Percentiles rank a stretch among this genome's conserved stretches.
phyloP scores from a whole-genome alignment of 2,329 filamentous ascomycete genomes.

The Arthrinium puccinioides region DNA sequence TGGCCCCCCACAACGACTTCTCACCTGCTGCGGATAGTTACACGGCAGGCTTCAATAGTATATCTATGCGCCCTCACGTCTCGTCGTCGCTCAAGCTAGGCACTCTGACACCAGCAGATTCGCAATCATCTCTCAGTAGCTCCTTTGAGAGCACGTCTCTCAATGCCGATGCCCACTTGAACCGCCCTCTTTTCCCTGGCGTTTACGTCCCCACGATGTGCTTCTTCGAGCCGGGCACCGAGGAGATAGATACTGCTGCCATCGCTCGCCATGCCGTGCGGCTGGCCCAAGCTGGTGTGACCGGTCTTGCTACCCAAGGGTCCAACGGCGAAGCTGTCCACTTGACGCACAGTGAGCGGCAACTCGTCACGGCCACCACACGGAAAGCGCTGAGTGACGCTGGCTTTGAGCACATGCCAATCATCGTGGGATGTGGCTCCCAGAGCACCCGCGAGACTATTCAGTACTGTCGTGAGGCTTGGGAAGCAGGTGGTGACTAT shows the following conservation, averaged over 20 bases:
- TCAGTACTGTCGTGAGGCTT: slow-evolving; percentile 61
- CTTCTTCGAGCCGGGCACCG: slow-evolving; percentile 60
- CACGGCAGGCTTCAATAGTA: slow-evolving; percentile 17
- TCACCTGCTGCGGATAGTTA: slow-evolving; percentile 27
- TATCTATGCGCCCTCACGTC: slow-evolving; percentile 16
- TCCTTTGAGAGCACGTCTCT: slow-evolving; percentile 22
- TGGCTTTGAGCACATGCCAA: slow-evolving; percentile 57
- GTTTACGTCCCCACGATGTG: slow-evolving; percentile 70
- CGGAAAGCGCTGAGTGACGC: slow-evolving; percentile 61
- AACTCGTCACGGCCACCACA: slow-evolving; percentile 60
- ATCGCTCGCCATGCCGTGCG: slow-evolving; percentile 56
- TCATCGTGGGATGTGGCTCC: slow-evolving; percentile 70
- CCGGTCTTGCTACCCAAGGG: slow-evolving; percentile 69
- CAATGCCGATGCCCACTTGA: slow-evolving; percentile 15
- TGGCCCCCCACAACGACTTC: slow-evolving; percentile 29
- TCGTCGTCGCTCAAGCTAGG: slow-evolving; percentile 5
- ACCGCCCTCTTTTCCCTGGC: slow-evolving; percentile 38
- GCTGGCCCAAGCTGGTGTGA: slow-evolving; percentile 66
- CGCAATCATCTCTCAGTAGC: slow-evolving; percentile 14
- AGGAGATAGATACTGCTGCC: slow-evolving; percentile 59
- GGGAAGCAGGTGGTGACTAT: slow-evolving; percentile 63
- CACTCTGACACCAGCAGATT: slow-evolving; percentile 10
- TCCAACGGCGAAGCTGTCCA: slow-evolving; percentile 81
- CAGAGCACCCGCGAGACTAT: slow-evolving; percentile 70
- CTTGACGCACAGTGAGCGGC: slow-evolving; percentile 63